Conservation (phyloP, 2,329 filamentous ascomycete species). For the Cytospora leucostoma region DNA sequence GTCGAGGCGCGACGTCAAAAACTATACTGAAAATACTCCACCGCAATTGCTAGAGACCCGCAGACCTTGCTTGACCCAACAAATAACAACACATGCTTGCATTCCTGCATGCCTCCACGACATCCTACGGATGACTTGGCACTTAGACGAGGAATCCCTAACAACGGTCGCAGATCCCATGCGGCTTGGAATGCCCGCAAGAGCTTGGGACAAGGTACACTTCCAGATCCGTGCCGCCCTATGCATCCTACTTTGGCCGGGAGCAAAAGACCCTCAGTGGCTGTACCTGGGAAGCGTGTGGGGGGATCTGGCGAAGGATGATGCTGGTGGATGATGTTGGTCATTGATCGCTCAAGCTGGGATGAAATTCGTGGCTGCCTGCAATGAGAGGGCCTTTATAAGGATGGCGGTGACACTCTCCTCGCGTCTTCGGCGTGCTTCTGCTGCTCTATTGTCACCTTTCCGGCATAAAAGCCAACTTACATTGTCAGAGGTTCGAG, state of each 20-base stretch:
- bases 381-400: not conserved
- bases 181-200: not conserved
- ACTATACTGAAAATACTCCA: not conserved
- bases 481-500: not conserved
- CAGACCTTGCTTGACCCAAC: not conserved
- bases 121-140: not conserved
- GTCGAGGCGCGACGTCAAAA: not conserved
- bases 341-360: not conserved
- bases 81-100: not conserved
- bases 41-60: not conserved
- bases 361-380: not conserved
- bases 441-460: not conserved
- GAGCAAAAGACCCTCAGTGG: not conserved
- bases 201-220: not conserved
- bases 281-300: not conserved
- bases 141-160: not conserved
- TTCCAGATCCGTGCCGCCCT: not conserved
- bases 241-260: not conserved
- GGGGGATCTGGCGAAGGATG: not conserved
- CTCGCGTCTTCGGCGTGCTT: not conserved
- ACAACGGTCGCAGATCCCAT: not conserved
- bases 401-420: not conserved
- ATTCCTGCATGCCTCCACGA: not conserved
- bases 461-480: not conserved
- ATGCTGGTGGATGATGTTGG: not conserved